These are phyloP conservation scores for Kwoniella botswanensis DNA, from an alignment of 768 basidiomycete species.

Conservation along the genomic window DNA sequence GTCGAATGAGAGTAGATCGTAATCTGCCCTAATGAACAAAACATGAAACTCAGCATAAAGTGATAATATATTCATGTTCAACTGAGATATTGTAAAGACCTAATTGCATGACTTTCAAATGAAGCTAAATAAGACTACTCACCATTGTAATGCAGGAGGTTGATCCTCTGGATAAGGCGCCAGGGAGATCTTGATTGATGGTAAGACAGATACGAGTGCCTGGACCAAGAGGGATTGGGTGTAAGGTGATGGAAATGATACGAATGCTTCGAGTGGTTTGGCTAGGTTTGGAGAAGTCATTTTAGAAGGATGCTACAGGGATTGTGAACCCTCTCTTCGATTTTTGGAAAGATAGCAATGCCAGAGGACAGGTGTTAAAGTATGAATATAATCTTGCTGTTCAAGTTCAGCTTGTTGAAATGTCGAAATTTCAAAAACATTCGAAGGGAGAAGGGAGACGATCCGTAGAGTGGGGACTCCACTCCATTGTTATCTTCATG, in stretches of 20 bases:
- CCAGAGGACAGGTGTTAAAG: too few relatives aligned
- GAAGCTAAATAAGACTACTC: background rate
- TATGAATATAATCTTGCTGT: too few relatives aligned
- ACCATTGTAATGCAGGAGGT: constrained; percentile 51
- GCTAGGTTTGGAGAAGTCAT: background rate
- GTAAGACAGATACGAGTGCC: constrained; percentile 59
- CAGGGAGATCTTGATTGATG: constrained; percentile 51
- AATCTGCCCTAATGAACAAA: constrained; percentile 68
- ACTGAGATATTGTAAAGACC: background rate
- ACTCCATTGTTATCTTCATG: too few relatives aligned
- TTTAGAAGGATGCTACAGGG: background rate
- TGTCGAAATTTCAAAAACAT: too few relatives aligned
- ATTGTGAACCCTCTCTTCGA: too few relatives aligned
- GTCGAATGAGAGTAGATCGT: constrained; percentile 82
- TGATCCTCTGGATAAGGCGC: constrained; percentile 46
- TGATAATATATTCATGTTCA: too few relatives aligned
- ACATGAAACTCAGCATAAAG: too few relatives aligned
- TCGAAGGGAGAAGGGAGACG: too few relatives aligned
- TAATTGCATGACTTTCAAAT: too few relatives aligned
- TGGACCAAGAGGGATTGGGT: constrained; percentile 63
- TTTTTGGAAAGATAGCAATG: too few relatives aligned
- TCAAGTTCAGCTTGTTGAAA: too few relatives aligned
- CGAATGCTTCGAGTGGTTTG: constrained; percentile 58
- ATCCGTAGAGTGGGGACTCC: too few relatives aligned
- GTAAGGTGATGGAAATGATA: constrained; percentile 68